Evolutionary conservation across 192 early-diverging fungal species (phyloP).

Genomic region (Spizellomyces punctatus): DNA sequence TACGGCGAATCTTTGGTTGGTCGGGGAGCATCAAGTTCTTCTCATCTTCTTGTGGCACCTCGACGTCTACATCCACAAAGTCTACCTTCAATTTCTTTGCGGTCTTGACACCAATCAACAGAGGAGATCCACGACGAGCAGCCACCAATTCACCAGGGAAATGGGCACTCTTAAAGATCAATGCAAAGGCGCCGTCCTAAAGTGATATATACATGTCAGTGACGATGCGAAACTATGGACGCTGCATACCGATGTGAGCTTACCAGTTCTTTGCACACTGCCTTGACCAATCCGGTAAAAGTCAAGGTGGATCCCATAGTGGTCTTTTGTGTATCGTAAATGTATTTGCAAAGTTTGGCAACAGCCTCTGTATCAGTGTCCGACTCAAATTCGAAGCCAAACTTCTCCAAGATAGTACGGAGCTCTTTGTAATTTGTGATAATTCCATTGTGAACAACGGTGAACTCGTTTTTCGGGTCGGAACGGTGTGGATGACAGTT

Average conservation of each 20-base stretch:
- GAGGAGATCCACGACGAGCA: conserved; percentile 62
- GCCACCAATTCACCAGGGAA: conserved; percentile 64
- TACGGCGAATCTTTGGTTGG: conserved; percentile 47
- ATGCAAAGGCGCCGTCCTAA: conserved; percentile 65
- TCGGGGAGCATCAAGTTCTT: conserved; percentile 29
- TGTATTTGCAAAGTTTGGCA: conserved; percentile 67
- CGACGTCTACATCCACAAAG: conserved; percentile 65
- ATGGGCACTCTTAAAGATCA: conserved; percentile 62
- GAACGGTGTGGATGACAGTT: conserved; percentile 68
- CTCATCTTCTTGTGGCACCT: conserved; percentile 32
- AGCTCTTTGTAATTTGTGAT: conserved; percentile 70
- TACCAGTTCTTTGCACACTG: conserved; percentile 64
- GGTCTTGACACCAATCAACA: conserved; percentile 64
- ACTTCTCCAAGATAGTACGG: conserved; percentile 60
- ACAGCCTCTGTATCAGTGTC: conserved; percentile 70
- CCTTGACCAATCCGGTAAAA: conserved; percentile 61
- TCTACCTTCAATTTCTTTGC: conserved; percentile 67
- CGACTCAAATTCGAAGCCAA: conserved; percentile 81
- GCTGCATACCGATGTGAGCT: background rate
- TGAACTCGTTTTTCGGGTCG: conserved; percentile 64
- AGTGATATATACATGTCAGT: background rate
- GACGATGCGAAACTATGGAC: background rate
- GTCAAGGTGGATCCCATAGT: conserved; percentile 41
- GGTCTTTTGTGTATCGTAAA: conserved; percentile 61
- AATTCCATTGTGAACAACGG: conserved; percentile 69